Conservation (phyloP, 2,329 filamentous ascomycete species). For the Curvularia eragrostidis region DNA sequence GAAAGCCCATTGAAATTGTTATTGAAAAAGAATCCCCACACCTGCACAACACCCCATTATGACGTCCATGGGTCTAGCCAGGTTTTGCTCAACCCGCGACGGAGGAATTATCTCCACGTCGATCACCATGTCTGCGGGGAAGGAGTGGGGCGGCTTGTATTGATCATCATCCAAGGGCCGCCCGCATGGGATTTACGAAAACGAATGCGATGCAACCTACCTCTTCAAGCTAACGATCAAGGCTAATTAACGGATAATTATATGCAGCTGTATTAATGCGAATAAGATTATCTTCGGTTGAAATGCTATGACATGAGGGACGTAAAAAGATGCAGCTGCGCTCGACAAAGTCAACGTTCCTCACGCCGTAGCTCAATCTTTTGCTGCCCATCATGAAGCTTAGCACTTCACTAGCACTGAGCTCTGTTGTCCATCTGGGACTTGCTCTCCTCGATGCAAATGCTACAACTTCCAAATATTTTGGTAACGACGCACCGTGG, state of each 20-base stretch:
- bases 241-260: not conserved
- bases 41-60: not conserved
- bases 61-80: not conserved
- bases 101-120: slow-evolving; percentile 10
- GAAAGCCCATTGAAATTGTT: not conserved
- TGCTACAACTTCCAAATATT: slow-evolving; percentile 44
- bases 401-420: not conserved
- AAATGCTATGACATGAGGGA: not conserved
- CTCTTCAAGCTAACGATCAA: not conserved
- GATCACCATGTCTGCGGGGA: slow-evolving; percentile 6
- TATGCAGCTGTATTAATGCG: not conserved
- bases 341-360: not conserved
- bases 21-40: slow-evolving; percentile 1
- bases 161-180: not conserved
- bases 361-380: not conserved
- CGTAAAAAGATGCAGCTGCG: not conserved
- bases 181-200: not conserved
- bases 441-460: slow-evolving; percentile 33
- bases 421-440: not conserved
- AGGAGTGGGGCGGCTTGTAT: slow-evolving; percentile 3
- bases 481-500: slow-evolving; percentile 53
- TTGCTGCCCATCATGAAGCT: not conserved
- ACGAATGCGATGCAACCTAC: not conserved
- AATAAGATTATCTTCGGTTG: not conserved
- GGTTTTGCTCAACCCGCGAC: not conserved